phyloP scores from a whole-genome alignment of 73 alveolate genomes.

The Paramecium sonneborni region DNA sequence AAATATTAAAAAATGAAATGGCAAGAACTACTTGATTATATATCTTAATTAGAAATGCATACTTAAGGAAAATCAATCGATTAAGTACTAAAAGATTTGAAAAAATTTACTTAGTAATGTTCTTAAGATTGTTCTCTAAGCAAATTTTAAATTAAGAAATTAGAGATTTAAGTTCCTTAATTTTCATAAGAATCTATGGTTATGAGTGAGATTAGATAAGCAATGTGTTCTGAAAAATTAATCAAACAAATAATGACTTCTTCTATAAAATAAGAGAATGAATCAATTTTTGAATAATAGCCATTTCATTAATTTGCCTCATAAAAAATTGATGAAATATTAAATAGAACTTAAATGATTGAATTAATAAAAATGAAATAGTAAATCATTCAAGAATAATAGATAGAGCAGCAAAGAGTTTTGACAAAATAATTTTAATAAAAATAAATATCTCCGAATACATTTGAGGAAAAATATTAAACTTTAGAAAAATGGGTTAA shows the following conservation, averaged over 20 bases:
- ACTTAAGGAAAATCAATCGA: background rate
- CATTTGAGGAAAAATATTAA: background rate
- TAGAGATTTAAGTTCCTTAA: background rate
- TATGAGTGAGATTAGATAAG: slow-evolving; percentile 14
- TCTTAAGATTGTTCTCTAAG: background rate
- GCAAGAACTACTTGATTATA: background rate
- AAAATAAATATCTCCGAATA: background rate
- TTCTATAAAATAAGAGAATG: background rate
- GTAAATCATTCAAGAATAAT: background rate
- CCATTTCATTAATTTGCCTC: background rate
- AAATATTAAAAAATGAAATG: background rate
- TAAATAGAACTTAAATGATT: background rate
- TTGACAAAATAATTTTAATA: background rate
- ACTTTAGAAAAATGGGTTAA: background rate
- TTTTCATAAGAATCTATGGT: slow-evolving; percentile 3
- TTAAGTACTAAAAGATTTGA: background rate
- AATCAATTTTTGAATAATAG: background rate
- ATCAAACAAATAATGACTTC: background rate
- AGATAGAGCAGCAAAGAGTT: background rate
- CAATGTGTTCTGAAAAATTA: slow-evolving; percentile 8
- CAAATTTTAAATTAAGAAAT: background rate
- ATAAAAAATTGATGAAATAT: background rate
- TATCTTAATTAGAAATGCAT: background rate
- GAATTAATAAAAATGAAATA: background rate
- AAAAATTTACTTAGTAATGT: background rate